Evolutionary conservation across 148 eudicot species (phyloP).

Genomic region (Fagopyrum tataricum): DNA sequence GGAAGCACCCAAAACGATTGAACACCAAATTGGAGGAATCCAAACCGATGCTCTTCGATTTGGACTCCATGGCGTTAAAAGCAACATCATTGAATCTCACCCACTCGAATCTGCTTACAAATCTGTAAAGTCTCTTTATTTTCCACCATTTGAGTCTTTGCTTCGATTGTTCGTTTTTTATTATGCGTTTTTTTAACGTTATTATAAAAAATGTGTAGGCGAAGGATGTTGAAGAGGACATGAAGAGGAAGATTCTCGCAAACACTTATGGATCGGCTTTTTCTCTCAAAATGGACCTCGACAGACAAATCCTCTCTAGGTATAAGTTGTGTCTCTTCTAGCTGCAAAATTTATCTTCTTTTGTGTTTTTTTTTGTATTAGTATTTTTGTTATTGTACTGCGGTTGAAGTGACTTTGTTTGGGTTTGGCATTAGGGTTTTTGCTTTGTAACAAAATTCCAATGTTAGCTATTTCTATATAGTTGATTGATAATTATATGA

Average conservation of each 20-base stretch:
- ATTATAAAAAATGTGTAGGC: neutral
- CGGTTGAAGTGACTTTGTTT: neutral
- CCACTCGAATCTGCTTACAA: constrained; percentile 64
- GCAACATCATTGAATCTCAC: constrained; percentile 70
- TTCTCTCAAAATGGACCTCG: constrained; percentile 78
- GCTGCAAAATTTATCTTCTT: neutral
- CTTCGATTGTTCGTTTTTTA: neutral
- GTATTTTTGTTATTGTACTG: neutral
- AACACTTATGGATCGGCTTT: constrained; percentile 74
- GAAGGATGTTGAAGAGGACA: constrained; percentile 37
- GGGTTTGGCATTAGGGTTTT: neutral
- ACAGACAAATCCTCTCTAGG: constrained; percentile 73
- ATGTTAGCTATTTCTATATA: neutral
- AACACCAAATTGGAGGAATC: constrained; percentile 61
- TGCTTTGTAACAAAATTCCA: neutral
- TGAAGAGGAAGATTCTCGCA: constrained; percentile 45
- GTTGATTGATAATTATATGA: neutral
- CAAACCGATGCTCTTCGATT: constrained; percentile 65
- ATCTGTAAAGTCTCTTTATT: constrained; percentile 26
- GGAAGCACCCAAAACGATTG: constrained; percentile 46
- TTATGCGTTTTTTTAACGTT: neutral
- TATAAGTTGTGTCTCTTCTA: constrained; percentile 8
- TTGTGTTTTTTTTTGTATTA: neutral
- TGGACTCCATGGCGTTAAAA: constrained; percentile 74
- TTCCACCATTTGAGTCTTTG: constrained; percentile 1